These are phyloP conservation scores for Diaporthe sp. DNA, from an alignment of 2,329 filamentous ascomycete species.

Conservation along the genomic window DNA sequence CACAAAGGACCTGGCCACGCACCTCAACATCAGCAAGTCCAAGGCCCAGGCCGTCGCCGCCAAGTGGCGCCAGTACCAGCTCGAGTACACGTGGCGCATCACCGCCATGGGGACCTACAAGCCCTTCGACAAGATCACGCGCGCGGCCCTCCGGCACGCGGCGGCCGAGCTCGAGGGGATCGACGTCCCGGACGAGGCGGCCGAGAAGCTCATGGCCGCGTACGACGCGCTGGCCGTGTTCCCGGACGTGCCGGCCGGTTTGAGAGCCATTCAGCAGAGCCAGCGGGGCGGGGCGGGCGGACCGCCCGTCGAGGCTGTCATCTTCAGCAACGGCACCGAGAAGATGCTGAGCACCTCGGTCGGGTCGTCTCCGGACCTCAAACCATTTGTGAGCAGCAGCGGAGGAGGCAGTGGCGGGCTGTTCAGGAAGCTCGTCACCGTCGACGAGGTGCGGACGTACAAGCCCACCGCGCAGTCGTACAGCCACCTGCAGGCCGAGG, in stretches of 20 bases:
- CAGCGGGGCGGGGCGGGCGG: conserved; percentile 51
- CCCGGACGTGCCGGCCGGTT: conserved; percentile 71
- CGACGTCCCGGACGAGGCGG: conserved; percentile 28
- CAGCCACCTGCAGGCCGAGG: conserved; percentile 66
- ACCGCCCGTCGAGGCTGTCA: conserved; percentile 58
- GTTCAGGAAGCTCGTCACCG: conserved; percentile 70
- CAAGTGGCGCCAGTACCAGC: conserved; percentile 76
- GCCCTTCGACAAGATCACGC: conserved; percentile 31
- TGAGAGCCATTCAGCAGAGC: conserved; percentile 67
- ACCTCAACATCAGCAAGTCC: conserved; percentile 64
- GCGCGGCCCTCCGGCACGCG: conserved; percentile 16
- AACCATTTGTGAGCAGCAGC: conserved; percentile 45
- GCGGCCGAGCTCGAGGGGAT: conserved; percentile 60
- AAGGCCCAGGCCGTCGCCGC: conserved; percentile 68
- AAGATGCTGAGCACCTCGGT: conserved; percentile 61
- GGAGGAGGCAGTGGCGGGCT: conserved; percentile 47
- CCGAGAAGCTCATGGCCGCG: conserved; percentile 30
- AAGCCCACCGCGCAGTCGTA: conserved; percentile 77
- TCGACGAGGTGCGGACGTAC: conserved; percentile 70
- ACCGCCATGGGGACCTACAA: conserved; percentile 77
- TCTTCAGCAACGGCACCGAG: conserved; percentile 75
- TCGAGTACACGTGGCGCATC: conserved; percentile 83
- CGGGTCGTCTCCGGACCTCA: conserved; percentile 66
- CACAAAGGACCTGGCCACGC: conserved; percentile 65
- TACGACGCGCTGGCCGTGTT: conserved; percentile 68